phyloP scores from a whole-genome alignment of 805 yeast genomes.

The Nakazawaea ambrosiae region DNA sequence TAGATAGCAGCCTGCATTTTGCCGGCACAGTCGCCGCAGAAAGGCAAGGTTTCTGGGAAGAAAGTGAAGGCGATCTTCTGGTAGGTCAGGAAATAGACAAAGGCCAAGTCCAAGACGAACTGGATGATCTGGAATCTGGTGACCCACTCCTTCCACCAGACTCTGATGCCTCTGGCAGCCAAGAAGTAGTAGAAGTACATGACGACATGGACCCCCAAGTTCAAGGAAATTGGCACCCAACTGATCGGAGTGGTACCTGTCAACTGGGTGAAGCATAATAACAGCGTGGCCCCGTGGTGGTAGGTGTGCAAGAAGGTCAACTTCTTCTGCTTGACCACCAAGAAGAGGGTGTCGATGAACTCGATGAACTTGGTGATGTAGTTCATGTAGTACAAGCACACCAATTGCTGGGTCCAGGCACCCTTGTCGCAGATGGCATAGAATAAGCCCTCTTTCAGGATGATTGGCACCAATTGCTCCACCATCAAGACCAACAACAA shows the following conservation, averaged over 20 bases:
- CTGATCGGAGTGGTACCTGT: slow-evolving; percentile 85
- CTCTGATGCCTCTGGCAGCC: slow-evolving; percentile 86
- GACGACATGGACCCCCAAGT: slow-evolving; percentile 87
- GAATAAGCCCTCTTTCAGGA: slow-evolving; percentile 67
- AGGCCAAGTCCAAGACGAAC: slow-evolving; percentile 80
- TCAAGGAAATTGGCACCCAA: slow-evolving; percentile 90
- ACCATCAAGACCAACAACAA: slow-evolving; percentile 58
- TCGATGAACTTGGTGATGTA: slow-evolving; percentile 86
- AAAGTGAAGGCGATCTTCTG: slow-evolving; percentile 76
- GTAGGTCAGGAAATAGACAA: slow-evolving; percentile 91
- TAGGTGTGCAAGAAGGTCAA: slow-evolving; percentile 90
- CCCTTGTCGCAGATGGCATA: slow-evolving; percentile 73
- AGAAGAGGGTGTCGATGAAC: slow-evolving; percentile 83
- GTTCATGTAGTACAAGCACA: slow-evolving; percentile 81
- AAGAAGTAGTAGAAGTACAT: slow-evolving; percentile 98
- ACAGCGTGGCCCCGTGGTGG: slow-evolving; percentile 97
- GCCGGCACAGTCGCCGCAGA: slow-evolving; percentile 83
- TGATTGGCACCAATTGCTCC: slow-evolving; percentile 82
- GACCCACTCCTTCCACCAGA: slow-evolving; percentile 99
- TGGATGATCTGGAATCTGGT: slow-evolving; percentile 93
- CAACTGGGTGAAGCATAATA: slow-evolving; percentile 88
- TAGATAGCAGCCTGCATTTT: slow-evolving; percentile 87
- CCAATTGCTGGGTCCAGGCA: slow-evolving; percentile 81
- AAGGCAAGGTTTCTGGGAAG: slow-evolving; percentile 57
- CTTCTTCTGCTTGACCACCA: slow-evolving; percentile 88